Conservation (phyloP, 805 yeast species). For the Spathaspora gorwiae region DNA sequence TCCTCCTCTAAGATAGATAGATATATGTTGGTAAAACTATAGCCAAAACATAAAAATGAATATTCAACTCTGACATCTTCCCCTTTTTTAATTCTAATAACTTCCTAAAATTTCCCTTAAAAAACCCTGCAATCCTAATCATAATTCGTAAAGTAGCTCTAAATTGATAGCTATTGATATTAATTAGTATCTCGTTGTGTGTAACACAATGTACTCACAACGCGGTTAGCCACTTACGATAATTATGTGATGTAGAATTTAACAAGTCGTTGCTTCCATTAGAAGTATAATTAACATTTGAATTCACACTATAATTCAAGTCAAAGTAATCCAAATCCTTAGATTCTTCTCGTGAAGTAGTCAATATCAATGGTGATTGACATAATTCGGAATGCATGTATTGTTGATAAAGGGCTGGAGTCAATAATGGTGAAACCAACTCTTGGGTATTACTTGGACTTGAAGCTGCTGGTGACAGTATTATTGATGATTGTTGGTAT, state of each 20-base stretch:
- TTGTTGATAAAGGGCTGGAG: constrained; percentile 30
- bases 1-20: no score
- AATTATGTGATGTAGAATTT: constrained; percentile 33
- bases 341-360: constrained; percentile 6
- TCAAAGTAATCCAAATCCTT: constrained; percentile 27
- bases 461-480: constrained; percentile 7
- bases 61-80: no score
- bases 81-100: not conserved
- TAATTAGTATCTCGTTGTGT: not conserved
- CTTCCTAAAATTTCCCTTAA: no score
- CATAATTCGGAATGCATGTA: constrained; percentile 3
- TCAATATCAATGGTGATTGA: constrained; percentile 20
- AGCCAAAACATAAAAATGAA: no score
- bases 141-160: not conserved
- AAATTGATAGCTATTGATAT: no score
- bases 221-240: constrained; percentile 37
- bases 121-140: not conserved
- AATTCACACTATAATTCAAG: constrained; percentile 28
- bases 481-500: constrained; percentile 3
- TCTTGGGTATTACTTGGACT: constrained; percentile 9
- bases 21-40: no score
- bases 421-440: constrained; percentile 35
- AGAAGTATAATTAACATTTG: constrained; percentile 12
- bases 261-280: constrained; percentile 9
- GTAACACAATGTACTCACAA: constrained; percentile 4